phyloP scores from a whole-genome alignment of 2,329 filamentous ascomycete species.

The Penicillium sp. region DNA sequence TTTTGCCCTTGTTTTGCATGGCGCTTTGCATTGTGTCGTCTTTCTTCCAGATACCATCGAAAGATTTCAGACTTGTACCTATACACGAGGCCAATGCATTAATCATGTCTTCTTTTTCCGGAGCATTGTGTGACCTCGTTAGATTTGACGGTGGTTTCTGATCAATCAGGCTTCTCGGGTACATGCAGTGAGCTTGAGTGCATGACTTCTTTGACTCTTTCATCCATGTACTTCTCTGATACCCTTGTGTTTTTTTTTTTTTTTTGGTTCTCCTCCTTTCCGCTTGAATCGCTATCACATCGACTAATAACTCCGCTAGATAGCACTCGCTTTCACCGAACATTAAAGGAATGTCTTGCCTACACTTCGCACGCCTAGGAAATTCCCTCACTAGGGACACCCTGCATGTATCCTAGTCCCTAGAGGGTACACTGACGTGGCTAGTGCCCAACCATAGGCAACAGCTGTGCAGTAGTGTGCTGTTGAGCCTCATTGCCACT shows the following conservation, averaged over 20 bases:
- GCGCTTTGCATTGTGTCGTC: not conserved
- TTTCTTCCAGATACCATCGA: not conserved
- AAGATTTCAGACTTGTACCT: not conserved
- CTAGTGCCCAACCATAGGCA: not conserved
- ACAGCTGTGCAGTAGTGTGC: not conserved
- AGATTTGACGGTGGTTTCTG: not conserved
- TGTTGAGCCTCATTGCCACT: not conserved
- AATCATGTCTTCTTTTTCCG: not conserved
- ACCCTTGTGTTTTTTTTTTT: not conserved
- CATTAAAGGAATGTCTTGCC: not conserved
- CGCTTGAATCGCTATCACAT: not conserved
- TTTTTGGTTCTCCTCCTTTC: not conserved
- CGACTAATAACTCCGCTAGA: not conserved
- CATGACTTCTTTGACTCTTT: not conserved
- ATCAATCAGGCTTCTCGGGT: not conserved
- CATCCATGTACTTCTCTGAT: not conserved
- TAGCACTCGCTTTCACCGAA: not conserved
- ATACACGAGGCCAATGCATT: not conserved
- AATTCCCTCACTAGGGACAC: not conserved
- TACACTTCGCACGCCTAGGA: not conserved
- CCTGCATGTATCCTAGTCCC: not conserved
- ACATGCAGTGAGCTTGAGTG: not conserved
- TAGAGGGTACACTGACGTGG: not conserved
- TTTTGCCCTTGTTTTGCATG: not conserved
- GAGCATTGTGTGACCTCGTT: not conserved